Base-by-base conservation (phyloP, 2,329 filamentous ascomycete genomes). In the Colletotrichum sp. region DNA sequence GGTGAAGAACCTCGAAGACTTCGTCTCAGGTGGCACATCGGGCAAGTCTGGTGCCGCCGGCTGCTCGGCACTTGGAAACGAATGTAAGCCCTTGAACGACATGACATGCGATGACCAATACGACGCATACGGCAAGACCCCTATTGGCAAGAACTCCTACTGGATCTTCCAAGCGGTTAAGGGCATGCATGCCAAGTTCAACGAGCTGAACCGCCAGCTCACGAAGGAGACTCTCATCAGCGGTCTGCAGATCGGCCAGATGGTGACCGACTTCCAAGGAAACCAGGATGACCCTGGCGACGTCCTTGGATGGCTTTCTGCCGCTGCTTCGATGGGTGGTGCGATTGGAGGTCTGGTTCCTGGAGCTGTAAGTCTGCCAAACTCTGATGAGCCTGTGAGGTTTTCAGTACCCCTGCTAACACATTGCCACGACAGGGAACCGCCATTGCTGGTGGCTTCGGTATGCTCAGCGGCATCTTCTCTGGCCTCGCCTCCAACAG, bases 161-260 rank as follows among this genome's bases (percentile, higher is more conserved):
- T 75, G 72, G 72, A 66, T 55, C 52, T 75, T 75, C 63, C 72
- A 75, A 34, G 60, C 72, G n/a, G 72, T 75, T 8, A 71, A 66
- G 49, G 72, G 72, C 68, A 71, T 75, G 72, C 72, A 75, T 32
- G 60, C 44, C 28, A 75, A 75, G 39, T 75, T 75, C 55, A 36
- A 26, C 21, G 72, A 75, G 68, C 34, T 75, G 39, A 75, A 59
- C 30, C 62, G 72, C 4, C 68, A 60, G 55, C 68, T 75, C 30
- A 75, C 68, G 0, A 39, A 24, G 60, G 52, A 65, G 39, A 71
- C 72, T 30, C 68, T 75, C 62, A 70, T 75, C 62, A 71, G 28
- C 30, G 72, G 68, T 8, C 32, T 75, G 44, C 36, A 34, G 15
- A 75, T 75, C 12, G 30, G 39, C 8, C 28, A 68, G 32, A 75